Percentiles rank a stretch among this genome's conserved stretches.
Evolutionary conservation across 768 basidiomycete genomes (phyloP).

Genomic region (Boletus rufocinnamomeus): DNA sequence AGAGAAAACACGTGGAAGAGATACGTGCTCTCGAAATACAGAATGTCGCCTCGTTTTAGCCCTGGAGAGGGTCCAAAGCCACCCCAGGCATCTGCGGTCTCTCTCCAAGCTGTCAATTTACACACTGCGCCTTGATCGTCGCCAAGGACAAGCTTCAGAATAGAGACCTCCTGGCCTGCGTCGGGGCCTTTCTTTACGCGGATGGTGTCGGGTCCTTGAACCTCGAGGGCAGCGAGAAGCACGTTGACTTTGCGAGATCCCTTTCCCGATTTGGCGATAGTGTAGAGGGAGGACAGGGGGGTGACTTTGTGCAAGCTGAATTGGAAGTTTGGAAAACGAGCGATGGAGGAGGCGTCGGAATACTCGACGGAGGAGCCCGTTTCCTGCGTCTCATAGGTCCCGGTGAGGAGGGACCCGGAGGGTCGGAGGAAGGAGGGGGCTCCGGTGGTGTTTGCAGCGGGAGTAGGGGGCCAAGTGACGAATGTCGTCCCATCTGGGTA

Average conservation of each 20-base stretch:
- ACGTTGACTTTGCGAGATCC: slow-evolving; percentile 54
- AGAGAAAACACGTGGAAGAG: slow-evolving; percentile 8
- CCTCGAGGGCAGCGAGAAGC: slow-evolving; percentile 69
- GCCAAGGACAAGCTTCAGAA: slow-evolving; percentile 71
- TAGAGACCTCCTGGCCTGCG: slow-evolving; percentile 65
- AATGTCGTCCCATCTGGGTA: slow-evolving; percentile 48
- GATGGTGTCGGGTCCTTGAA: slow-evolving; percentile 74
- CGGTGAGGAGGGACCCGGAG: slow-evolving; percentile 28
- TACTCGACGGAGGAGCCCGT: slow-evolving; percentile 50
- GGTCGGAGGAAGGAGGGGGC: slow-evolving; percentile 30
- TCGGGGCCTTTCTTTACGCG: slow-evolving; percentile 67
- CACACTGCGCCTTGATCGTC: slow-evolving; percentile 70
- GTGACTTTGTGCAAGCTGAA: slow-evolving; percentile 66
- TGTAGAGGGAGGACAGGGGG: slow-evolving; percentile 45
- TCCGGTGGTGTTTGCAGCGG: slow-evolving; percentile 24
- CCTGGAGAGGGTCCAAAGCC: slow-evolving; percentile 41
- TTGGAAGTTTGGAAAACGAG: slow-evolving; percentile 70
- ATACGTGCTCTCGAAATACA: slow-evolving; percentile 66
- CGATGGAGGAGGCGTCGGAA: slow-evolving; percentile 72
- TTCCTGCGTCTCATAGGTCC: slow-evolving; percentile 46
- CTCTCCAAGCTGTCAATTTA: slow-evolving; percentile 79
- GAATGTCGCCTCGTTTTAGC: slow-evolving; percentile 70
- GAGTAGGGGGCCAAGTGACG: slow-evolving; percentile 62
- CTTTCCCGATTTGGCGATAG: slow-evolving; percentile 31
- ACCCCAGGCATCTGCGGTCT: slow-evolving; percentile 74